Conservation (phyloP, 331 rosid genomes). For the Ulmus americana region DNA sequence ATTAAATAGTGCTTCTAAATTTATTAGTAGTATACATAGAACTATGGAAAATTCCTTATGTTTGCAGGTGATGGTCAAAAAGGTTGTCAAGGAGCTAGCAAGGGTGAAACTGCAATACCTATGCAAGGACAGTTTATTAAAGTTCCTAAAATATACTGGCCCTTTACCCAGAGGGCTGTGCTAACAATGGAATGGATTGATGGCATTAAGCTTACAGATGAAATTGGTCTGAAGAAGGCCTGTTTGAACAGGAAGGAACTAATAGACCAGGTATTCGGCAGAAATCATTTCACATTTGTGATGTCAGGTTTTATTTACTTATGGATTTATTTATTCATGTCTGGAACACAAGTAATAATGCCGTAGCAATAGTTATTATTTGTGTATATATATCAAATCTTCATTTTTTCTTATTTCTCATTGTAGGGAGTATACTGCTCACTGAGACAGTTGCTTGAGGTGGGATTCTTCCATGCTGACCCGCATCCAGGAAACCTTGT, state of each 20-base stretch:
- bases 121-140: slow-evolving; percentile 36
- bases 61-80: slow-evolving; percentile 38
- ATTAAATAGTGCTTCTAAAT: not conserved
- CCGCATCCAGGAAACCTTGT: slow-evolving; percentile 99
- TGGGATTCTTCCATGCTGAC: slow-evolving; percentile 90
- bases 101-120: slow-evolving; percentile 22
- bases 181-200: slow-evolving; percentile 98
- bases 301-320: slow-evolving; percentile 6
- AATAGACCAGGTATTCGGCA: slow-evolving; percentile 67
- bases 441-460: slow-evolving; percentile 89
- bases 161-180: slow-evolving; percentile 55
- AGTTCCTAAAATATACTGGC: slow-evolving; percentile 96
- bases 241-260: slow-evolving; percentile 68
- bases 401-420: slow-evolving; percentile 23
- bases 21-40: too few relatives aligned
- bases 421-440: slow-evolving; percentile 85
- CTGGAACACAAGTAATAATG: not conserved
- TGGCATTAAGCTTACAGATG: slow-evolving; percentile 95
- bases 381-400: slow-evolving; percentile 3
- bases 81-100: slow-evolving; percentile 25
- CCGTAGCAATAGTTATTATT: not conserved
- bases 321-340: not conserved
- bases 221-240: slow-evolving; percentile 52
- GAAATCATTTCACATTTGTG: slow-evolving; percentile 19
- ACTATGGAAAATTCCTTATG: not conserved